Conservation (phyloP, 2,329 filamentous ascomycete species). For the Mycosphaerella sp. region DNA sequence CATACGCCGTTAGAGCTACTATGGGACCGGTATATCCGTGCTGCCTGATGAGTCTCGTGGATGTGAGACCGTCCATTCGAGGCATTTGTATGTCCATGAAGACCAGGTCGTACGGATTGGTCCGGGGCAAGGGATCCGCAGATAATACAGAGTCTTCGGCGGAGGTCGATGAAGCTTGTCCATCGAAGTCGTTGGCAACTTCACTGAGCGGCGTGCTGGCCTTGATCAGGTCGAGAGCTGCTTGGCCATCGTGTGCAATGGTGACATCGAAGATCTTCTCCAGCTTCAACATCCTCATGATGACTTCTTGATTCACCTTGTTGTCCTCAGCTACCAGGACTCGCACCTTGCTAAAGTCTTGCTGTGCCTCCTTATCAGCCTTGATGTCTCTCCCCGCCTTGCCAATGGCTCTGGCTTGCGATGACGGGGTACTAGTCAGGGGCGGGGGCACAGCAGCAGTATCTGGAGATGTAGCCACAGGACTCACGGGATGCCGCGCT, state of each 20-base stretch:
- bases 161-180: slow-evolving; percentile 1
- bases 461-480: not conserved
- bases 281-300: slow-evolving; percentile 61
- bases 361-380: slow-evolving; percentile 51
- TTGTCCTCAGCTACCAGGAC: slow-evolving; percentile 83
- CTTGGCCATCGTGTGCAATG: slow-evolving; percentile 59
- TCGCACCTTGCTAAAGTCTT: slow-evolving; percentile 56
- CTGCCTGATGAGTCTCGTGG: slow-evolving; percentile 74
- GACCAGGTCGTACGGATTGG: slow-evolving; percentile 69
- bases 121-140: not conserved
- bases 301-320: slow-evolving; percentile 56
- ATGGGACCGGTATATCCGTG: slow-evolving; percentile 86
- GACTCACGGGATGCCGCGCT: not conserved
- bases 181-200: not conserved
- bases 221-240: slow-evolving; percentile 81
- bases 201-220: slow-evolving; percentile 2
- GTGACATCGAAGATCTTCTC: slow-evolving; percentile 79
- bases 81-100: slow-evolving; percentile 97
- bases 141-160: slow-evolving; percentile 3
- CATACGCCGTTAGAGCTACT: slow-evolving; percentile 83
- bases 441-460: not conserved
- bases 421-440: slow-evolving; percentile 16
- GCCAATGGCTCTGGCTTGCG: slow-evolving; percentile 35
- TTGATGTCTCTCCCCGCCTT: slow-evolving; percentile 47
- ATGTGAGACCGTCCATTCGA: slow-evolving; percentile 82